phyloP scores from a whole-genome alignment of 208 protist species.

The Strigomonas galati region DNA sequence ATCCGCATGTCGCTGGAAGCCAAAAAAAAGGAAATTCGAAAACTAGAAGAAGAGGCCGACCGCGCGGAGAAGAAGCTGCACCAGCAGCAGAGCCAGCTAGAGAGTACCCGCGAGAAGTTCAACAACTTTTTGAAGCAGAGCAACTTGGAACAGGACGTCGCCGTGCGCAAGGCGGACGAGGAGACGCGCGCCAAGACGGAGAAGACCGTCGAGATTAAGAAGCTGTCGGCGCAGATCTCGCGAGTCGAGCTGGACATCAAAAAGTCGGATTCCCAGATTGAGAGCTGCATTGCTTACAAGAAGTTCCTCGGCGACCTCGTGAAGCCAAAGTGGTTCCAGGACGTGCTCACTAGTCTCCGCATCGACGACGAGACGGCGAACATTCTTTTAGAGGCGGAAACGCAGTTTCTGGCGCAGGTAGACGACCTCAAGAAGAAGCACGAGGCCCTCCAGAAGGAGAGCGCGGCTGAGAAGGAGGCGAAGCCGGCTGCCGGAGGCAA shows the following conservation, averaged over 20 bases:
- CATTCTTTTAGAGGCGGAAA: constrained; percentile 60
- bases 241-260: constrained; percentile 86
- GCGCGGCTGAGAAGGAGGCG: constrained; percentile 13
- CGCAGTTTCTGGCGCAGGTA: constrained; percentile 30
- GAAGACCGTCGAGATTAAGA: constrained; percentile 95
- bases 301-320: constrained; percentile 90
- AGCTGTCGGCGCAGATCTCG: constrained; percentile 89
- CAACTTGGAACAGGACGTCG: constrained; percentile 93
- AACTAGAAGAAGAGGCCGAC: constrained; percentile 92
- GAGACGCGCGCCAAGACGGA: constrained; percentile 91
- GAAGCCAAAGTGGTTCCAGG: constrained; percentile 78
- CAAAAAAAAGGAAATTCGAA: constrained; percentile 92
- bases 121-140: constrained; percentile 95
- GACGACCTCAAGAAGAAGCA: constrained; percentile 20
- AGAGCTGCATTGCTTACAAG: constrained; percentile 91
- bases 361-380: constrained; percentile 54
- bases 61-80: constrained; percentile 85
- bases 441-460: constrained; percentile 9
- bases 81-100: constrained; percentile 93
- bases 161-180: constrained; percentile 90
- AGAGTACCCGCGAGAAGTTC: constrained; percentile 91
- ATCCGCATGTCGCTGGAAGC: constrained; percentile 93
- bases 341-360: constrained; percentile 69
- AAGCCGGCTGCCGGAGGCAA: background rate
- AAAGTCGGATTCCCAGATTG: constrained; percentile 89